These are phyloP conservation scores for Colletotrichum phormii DNA, from an alignment of 2,329 filamentous ascomycete species.

Conservation along the genomic window DNA sequence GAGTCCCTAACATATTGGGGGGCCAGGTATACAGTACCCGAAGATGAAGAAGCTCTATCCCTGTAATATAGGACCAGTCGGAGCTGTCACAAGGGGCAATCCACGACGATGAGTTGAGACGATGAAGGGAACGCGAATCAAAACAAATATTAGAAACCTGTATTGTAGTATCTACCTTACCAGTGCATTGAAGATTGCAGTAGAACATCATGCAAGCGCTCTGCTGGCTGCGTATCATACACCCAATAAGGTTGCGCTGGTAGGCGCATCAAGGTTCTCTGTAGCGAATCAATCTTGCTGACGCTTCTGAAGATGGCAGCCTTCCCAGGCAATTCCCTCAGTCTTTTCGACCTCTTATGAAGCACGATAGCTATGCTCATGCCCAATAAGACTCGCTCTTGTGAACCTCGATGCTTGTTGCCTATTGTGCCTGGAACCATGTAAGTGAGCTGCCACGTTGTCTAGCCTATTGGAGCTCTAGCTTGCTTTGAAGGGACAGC, in stretches of 20 bases:
- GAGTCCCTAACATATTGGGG: background rate
- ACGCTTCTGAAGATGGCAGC: background rate
- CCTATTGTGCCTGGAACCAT: background rate
- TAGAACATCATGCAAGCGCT: background rate
- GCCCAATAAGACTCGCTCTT: background rate
- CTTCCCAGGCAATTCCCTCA: background rate
- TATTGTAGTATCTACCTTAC: background rate
- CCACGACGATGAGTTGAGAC: background rate
- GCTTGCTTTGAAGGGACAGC: background rate
- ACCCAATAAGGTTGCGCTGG: background rate
- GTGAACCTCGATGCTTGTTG: background rate
- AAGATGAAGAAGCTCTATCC: slow-evolving; percentile 16
- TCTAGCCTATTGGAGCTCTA: background rate
- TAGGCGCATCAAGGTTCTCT: slow-evolving; percentile 4
- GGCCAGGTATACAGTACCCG: background rate
- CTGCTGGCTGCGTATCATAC: background rate
- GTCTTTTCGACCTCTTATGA: background rate
- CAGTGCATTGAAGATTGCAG: background rate
- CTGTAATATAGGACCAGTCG: background rate
- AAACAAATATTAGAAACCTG: slow-evolving; percentile 6
- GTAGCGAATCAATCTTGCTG: background rate
- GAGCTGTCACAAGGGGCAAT: background rate
- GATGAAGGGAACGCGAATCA: background rate
- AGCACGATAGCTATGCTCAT: background rate
- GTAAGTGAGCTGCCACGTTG: background rate